Evolutionary conservation across 129 eudicot species (phyloP), one percentile per base, ranked within the genome.

Genomic region (Pulicaria dysenterica): DNA sequence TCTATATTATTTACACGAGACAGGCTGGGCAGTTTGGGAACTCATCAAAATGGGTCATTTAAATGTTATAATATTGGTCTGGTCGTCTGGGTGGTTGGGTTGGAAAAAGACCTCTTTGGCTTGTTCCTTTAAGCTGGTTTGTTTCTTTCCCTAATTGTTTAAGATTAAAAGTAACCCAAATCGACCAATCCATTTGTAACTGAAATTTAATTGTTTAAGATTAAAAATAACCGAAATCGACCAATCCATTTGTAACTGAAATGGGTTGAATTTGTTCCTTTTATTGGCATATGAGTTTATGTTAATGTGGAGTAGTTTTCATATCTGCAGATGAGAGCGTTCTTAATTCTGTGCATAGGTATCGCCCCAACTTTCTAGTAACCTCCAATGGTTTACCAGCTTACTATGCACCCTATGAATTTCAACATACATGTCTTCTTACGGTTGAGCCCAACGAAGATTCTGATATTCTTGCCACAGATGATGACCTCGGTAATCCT

Each of bases 361-460:
- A 82, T 73, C 95, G 98, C n/a, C 98, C 98, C 58, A 64, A 78
- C 14, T 80, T 82, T 79, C 78, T 93, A 42, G 73, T 83, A 73
- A 73, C 57, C 55, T 83, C 90, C 17, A 64, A 70, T 58, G 85
- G 90, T 62, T 38, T 79, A 69, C 98, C 98, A 6, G 50, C 75
- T 46, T 88, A 87, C 80, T 81, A 62, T 34, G 80, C 78, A n/a
- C 92, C 87, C 34, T 77, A 73, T 53, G 91, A 83, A 15, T 87
- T 78, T 77, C 79, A 80, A 64, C 98, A 93, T 70, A 77, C 71
- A n/a, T 93, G 98, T 66, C 49, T 58, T 69, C 85, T 85, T 48
- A 54, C 46, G 14, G 69, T 58, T 70, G 81, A 73, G 72, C 77
- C 69, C 46, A 64, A 62, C 60, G 81, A 58, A 61, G 83, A 81